Conservation (phyloP, 495 filamentous ascomycete genomes). For the Annulohypoxylon maeteangense region DNA sequence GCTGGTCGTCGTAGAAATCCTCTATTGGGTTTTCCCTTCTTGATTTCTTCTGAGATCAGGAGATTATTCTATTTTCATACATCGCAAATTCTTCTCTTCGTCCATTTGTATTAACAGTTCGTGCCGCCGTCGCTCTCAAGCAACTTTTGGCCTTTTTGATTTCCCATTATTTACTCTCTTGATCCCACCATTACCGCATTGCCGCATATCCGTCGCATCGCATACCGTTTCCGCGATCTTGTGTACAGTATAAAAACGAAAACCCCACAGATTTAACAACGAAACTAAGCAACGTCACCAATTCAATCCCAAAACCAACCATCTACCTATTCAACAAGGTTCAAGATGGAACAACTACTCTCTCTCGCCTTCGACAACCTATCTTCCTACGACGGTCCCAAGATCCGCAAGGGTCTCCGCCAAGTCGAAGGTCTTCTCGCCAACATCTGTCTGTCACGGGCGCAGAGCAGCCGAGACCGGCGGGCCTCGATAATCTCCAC, state of each 20-base stretch:
- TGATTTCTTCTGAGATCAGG: constrained; percentile 31
- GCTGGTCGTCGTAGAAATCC: neutral
- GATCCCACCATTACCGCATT: neutral
- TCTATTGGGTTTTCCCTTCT: constrained; percentile 6
- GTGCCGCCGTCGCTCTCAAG: constrained; percentile 20
- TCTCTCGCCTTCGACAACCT: constrained; percentile 96
- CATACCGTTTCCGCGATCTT: neutral
- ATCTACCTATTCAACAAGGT: neutral
- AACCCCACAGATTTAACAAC: neutral
- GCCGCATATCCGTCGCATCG: constrained; percentile 9
- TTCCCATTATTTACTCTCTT: neutral
- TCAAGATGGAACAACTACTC: constrained; percentile 87
- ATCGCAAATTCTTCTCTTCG: constrained; percentile 44
- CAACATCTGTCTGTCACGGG: constrained; percentile 86
- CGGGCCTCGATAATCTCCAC: constrained; percentile 81
- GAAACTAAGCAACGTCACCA: neutral
- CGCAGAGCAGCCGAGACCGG: constrained; percentile 76
- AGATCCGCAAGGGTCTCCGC: constrained; percentile 92
- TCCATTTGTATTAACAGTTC: constrained; percentile 50
- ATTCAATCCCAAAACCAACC: neutral
- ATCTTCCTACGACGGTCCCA: constrained; percentile 86
- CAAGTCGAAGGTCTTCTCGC: constrained; percentile 96
- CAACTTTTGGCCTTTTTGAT: constrained; percentile 35
- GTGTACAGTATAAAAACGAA: neutral
- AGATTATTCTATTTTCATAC: constrained; percentile 32